phyloP scores from a whole-genome alignment of 257 asterid genomes.

The Echites panduratus region DNA sequence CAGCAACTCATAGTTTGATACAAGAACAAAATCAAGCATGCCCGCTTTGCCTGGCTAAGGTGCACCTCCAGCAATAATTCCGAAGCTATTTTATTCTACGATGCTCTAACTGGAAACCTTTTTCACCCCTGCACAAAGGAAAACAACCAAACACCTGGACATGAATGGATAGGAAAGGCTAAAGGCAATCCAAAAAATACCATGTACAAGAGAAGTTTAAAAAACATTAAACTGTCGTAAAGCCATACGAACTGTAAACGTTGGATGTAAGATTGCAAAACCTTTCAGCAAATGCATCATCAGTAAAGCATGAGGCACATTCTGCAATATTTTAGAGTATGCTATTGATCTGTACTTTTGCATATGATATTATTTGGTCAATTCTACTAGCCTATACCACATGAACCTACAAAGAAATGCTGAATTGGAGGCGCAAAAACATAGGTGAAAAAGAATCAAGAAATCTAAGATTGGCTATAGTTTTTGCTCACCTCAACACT shows the following conservation, averaged over 20 bases:
- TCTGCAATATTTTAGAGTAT: neutral
- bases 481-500: neutral
- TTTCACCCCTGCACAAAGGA: neutral
- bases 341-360: neutral
- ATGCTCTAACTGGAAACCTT: neutral
- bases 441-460: neutral
- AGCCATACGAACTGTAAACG: neutral
- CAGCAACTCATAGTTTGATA: conserved; percentile 6
- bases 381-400: neutral
- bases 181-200: neutral
- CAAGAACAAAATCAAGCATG: conserved; percentile 1
- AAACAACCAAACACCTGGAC: neutral
- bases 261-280: neutral
- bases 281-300: neutral
- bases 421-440: neutral
- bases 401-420: neutral
- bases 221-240: neutral
- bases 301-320: neutral
- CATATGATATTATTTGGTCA: neutral
- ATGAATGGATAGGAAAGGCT: conserved; percentile 1
- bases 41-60: neutral
- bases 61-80: conserved; percentile 5
- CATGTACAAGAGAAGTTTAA: neutral
- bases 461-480: neutral
- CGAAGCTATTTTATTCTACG: conserved; percentile 9